Base-by-base conservation (phyloP, 2,329 filamentous ascomycete genomes). In the Elsinoe perseae region DNA sequence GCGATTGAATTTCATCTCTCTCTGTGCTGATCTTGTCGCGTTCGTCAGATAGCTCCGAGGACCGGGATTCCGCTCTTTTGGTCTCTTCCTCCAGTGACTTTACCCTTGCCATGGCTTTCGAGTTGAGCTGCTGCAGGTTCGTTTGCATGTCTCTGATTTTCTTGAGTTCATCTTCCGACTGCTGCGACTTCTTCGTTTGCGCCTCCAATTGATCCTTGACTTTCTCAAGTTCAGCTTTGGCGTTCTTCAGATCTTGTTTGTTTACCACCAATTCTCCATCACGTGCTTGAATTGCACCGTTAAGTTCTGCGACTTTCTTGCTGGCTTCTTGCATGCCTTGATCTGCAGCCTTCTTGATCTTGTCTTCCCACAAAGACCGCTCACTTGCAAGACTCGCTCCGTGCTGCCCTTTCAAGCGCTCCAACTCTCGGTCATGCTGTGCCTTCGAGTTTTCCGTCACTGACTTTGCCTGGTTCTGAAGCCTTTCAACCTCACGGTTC, bases 401-500 rank as follows among this genome's bases (percentile, higher is more conserved):
- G 38, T 76, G 72, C 27, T 74, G 65, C 4, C 62, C 61, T 34
- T 65, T 62, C 12, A 63, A 28, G 4, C 63, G 61, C 54, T 66
- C 61, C 14, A 59, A 54, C 20, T 66, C 61, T 43, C 65, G 61
- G 42, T 71, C 74, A 57, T 78, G 70, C 58, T 77, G 73, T 66
- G 58, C 42, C 46, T 44, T 56, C 53, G 57, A n/a, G 54, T 1
- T 59, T 60, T 58, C 67, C 65, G 18, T 61, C 61, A 52, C 70
- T 66, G 54, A 48, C 42, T 59, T 16, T 36, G 50, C 36, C 14
- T 70, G 66, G 21, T 69, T 66, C 38, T 73, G 65, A 28, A 71
- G 73, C 62, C 75, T 80, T 67, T 75, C 76, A 5, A 85, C 62
- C 56, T 89, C 85, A 34, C 48, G 50, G 21, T 56, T 54, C 16